A percentile compares a stretch with the other conserved stretches of the same genome.
Conservation (phyloP, 1,284 basidiomycete species). For the Dichomitus squalens region DNA sequence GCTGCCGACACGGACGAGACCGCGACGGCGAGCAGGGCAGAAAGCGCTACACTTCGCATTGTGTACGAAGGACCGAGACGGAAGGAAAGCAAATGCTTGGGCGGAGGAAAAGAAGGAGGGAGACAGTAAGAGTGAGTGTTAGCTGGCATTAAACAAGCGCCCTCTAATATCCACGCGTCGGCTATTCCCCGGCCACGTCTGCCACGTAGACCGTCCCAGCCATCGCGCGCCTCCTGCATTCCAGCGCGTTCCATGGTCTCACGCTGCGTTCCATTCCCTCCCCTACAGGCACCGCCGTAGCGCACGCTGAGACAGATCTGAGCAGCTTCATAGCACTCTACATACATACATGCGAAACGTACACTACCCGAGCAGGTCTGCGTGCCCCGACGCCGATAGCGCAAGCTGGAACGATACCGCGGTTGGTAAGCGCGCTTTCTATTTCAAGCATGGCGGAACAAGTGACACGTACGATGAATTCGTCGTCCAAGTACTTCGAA, state of each 20-base stretch:
- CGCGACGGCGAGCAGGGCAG: slow-evolving; percentile 65
- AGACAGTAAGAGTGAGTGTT: slow-evolving; percentile 24
- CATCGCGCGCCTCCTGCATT: slow-evolving; percentile 18
- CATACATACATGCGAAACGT: slow-evolving; percentile 23
- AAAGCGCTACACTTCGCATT: slow-evolving; percentile 86
- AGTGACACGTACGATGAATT: slow-evolving; percentile 75
- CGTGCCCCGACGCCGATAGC: slow-evolving; percentile 88
- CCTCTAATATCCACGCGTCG: slow-evolving; percentile 39
- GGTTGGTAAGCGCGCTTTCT: slow-evolving; percentile 24
- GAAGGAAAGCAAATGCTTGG: slow-evolving; percentile 41
- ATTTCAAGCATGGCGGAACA: slow-evolving; percentile 2
- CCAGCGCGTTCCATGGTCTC: slow-evolving; percentile 35
- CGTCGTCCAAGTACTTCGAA: slow-evolving; percentile 93
- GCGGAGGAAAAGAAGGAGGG: slow-evolving; percentile 27
- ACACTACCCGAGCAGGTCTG: slow-evolving; percentile 76
- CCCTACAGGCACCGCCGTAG: not conserved
- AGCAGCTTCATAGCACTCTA: slow-evolving; percentile 19
- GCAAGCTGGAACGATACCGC: slow-evolving; percentile 58
- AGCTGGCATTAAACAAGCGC: slow-evolving; percentile 21
- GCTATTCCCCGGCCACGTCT: slow-evolving; percentile 28
- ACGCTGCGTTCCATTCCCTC: slow-evolving; percentile 18
- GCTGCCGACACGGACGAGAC: slow-evolving; percentile 59
- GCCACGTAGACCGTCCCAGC: slow-evolving; percentile 48
- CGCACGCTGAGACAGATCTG: slow-evolving; percentile 1
- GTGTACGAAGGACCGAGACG: slow-evolving; percentile 68